These are phyloP conservation scores for Phyllachora maydis DNA, from an alignment of 2,329 filamentous ascomycete species.

Conservation along the genomic window DNA sequence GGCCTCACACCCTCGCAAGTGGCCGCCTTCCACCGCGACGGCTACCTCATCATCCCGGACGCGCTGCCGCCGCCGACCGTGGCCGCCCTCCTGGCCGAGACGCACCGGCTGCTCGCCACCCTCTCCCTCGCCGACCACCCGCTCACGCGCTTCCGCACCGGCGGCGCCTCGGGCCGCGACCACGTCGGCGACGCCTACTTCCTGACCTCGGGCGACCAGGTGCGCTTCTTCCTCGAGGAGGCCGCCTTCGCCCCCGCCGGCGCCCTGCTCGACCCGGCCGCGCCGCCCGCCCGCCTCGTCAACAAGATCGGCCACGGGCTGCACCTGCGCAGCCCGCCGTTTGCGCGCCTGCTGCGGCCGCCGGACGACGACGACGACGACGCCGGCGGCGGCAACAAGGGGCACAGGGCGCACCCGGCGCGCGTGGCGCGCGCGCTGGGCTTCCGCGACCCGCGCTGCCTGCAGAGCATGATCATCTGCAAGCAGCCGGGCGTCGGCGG, in stretches of 20 bases:
- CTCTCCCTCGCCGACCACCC: constrained; percentile 74
- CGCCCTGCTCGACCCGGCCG: constrained; percentile 42
- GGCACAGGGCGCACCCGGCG: constrained; percentile 16
- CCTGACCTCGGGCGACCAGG: constrained; percentile 69
- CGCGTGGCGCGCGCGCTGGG: constrained; percentile 51
- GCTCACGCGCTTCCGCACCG: constrained; percentile 85
- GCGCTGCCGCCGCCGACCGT: constrained; percentile 51
- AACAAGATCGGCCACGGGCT: constrained; percentile 78
- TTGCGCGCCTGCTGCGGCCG: constrained; percentile 30
- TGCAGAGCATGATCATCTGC: constrained; percentile 97
- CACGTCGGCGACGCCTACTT: constrained; percentile 96
- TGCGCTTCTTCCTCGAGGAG: constrained; percentile 95
- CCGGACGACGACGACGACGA: constrained; percentile 29
- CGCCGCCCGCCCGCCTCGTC: constrained; percentile 67
- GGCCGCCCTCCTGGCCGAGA: constrained; percentile 49
- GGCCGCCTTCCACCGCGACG: constrained; percentile 54
- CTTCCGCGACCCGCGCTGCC: constrained; percentile 52
- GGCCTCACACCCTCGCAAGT: constrained; percentile 57
- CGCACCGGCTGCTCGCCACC: constrained; percentile 47
- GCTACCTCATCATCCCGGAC: constrained; percentile 72
- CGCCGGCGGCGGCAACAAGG: no score
- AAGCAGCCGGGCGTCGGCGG: constrained; percentile 95
- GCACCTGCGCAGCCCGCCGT: constrained; percentile 47
- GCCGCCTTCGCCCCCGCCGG: constrained; percentile 57
- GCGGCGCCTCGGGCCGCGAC: constrained; percentile 37